Conservation (phyloP, 495 filamentous ascomycete species). For the Glonium stellatum region DNA sequence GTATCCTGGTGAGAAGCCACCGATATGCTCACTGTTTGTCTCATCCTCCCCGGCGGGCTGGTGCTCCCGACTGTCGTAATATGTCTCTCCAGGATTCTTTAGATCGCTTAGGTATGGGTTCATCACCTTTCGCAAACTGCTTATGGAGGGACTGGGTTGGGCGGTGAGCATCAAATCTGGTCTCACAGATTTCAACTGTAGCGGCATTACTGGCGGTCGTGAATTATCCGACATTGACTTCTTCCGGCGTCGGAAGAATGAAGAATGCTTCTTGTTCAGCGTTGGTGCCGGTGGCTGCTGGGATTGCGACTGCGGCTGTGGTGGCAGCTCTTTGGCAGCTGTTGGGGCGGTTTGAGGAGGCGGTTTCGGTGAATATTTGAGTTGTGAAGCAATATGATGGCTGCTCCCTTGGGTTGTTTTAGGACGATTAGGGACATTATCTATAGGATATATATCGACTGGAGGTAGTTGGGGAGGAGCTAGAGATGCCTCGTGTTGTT, state of each 20-base stretch:
- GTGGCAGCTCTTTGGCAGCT: conserved; percentile 1
- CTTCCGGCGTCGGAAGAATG: conserved; percentile 90
- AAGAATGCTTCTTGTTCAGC: conserved; percentile 83
- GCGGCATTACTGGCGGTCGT: conserved; percentile 44
- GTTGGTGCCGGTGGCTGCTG: conserved; percentile 38
- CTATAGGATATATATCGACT: not conserved
- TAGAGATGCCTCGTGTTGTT: conserved; percentile 10
- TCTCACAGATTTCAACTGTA: conserved; percentile 27
- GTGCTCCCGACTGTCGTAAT: conserved; percentile 24
- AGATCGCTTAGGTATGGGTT: conserved; percentile 61
- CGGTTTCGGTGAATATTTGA: conserved; percentile 16
- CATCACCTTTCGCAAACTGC: conserved; percentile 85
- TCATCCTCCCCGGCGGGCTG: conserved; percentile 25
- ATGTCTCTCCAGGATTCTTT: conserved; percentile 20
- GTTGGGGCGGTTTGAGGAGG: conserved; percentile 18
- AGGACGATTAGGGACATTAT: conserved; percentile 16
- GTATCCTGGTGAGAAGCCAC: conserved; percentile 59
- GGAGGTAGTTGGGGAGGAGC: conserved; percentile 9
- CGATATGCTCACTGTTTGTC: conserved; percentile 23
- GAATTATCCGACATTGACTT: conserved; percentile 61
- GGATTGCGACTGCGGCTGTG: not conserved
- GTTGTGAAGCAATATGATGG: conserved; percentile 28
- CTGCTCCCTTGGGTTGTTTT: conserved; percentile 20
- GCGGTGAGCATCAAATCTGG: conserved; percentile 31
- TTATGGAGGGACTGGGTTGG: conserved; percentile 63